Percentiles rank a stretch among this genome's conserved stretches.
These are phyloP conservation scores for Penicillium paradoxum DNA, from an alignment of 495 filamentous ascomycete species.

Conservation along the genomic window DNA sequence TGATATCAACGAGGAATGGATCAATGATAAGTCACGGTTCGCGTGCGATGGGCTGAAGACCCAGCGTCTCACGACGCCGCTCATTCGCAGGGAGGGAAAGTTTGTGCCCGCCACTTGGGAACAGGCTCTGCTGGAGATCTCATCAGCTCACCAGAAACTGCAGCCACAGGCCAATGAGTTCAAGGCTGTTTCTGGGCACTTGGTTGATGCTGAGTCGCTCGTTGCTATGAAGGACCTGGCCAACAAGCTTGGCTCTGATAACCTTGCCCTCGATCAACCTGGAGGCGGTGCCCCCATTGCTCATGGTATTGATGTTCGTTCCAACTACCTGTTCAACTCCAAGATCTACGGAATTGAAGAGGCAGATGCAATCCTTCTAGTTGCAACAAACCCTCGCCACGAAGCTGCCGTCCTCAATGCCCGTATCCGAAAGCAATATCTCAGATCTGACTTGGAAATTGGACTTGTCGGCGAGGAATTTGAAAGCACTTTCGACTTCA, in stretches of 20 bases:
- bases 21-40: slow-evolving; percentile 96
- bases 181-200: slow-evolving; percentile 87
- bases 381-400: slow-evolving; percentile 90
- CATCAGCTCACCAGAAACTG: slow-evolving; percentile 65
- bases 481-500: slow-evolving; percentile 87
- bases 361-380: slow-evolving; percentile 83
- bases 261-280: slow-evolving; percentile 87
- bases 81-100: slow-evolving; percentile 80
- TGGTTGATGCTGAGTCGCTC: slow-evolving; percentile 84
- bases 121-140: slow-evolving; percentile 82
- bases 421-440: slow-evolving; percentile 94
- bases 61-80: slow-evolving; percentile 84
- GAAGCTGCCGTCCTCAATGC: slow-evolving; percentile 94
- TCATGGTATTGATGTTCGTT: slow-evolving; percentile 89
- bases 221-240: slow-evolving; percentile 96
- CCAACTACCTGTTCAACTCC: slow-evolving; percentile 95
- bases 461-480: slow-evolving; percentile 88
- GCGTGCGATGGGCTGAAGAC: slow-evolving; percentile 97
- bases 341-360: slow-evolving; percentile 90
- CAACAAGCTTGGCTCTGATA: slow-evolving; percentile 94
- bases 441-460: slow-evolving; percentile 89
- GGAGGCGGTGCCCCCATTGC: slow-evolving; percentile 76
- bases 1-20: slow-evolving; percentile 99
- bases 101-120: slow-evolving; percentile 93
- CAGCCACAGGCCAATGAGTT: slow-evolving; percentile 85